Conservation (phyloP, 73 alveolate species). For the Urostyla sp. region DNA sequence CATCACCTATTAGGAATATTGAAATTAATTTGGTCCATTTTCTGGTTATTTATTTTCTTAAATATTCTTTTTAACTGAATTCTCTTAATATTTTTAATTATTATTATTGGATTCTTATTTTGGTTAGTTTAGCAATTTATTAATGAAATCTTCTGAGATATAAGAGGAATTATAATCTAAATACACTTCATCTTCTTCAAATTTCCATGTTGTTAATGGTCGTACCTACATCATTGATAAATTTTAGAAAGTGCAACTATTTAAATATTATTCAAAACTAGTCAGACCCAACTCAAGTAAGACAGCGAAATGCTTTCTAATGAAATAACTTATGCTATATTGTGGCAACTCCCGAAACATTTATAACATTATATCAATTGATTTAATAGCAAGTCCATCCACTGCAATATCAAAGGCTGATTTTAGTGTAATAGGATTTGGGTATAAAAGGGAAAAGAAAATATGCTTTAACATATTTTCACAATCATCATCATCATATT, state of each 20-base stretch:
- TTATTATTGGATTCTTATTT: background rate
- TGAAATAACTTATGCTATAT: constrained; percentile 7
- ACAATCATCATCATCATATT: constrained; percentile 24
- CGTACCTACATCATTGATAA: constrained; percentile 28
- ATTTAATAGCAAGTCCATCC: constrained; percentile 19
- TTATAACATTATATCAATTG: constrained; percentile 28
- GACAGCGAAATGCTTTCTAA: constrained; percentile 38
- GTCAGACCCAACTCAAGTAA: constrained; percentile 14
- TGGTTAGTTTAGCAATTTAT: background rate
- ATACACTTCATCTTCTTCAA: constrained; percentile 6
- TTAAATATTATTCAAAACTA: constrained; percentile 1
- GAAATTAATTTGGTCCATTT: too few species aligned
- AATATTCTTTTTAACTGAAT: background rate
- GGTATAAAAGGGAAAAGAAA: background rate
- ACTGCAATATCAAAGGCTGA: constrained; percentile 46
- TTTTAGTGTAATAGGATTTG: background rate
- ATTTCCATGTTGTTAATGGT: constrained; percentile 27
- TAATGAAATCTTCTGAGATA: background rate
- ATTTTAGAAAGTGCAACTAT: constrained; percentile 12
- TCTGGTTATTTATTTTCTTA: too few species aligned
- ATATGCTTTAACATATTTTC: constrained; percentile 24
- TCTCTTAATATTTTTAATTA: constrained; percentile 4
- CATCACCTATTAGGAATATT: too few species aligned
- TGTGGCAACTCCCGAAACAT: constrained; percentile 22
- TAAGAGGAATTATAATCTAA: constrained; percentile 36